Evolutionary conservation across 2,329 filamentous ascomycete species (phyloP), one percentile per base, ranked within the genome.

Genomic region (Pseudogymnoascus sp.): DNA sequence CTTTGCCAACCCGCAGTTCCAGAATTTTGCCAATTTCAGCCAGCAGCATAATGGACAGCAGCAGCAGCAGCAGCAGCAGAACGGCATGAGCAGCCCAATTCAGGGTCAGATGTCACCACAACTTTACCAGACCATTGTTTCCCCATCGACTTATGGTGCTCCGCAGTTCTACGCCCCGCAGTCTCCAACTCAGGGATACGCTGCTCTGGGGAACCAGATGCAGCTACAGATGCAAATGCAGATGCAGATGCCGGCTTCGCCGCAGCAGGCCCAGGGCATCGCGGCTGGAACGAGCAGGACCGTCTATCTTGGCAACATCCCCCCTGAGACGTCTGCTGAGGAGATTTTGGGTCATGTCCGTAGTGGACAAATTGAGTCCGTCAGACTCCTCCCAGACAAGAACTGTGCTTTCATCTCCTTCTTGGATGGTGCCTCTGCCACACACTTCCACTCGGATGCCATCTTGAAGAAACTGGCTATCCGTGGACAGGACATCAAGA

Each of bases 401-500:
- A 99, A 97, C 82, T 99, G 94, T 74, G 94, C 94, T 64, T 99
- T 99, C 82, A 97, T 99, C 74, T 99, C 94, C 6, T 99, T 99
- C 80, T 82, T 99, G 68, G 94, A 99, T 73, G 92, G 92, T 71
- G 96, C 92, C 79, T 97, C 94, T 31, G 94, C 94, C 63, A 97
- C 93, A 21, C 94, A 99, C 75, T 99, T 99, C 79, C 94, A 99
- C 81, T 99, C 94, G 18, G 94, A 99, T 82, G 94, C 94, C 69
- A 99, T 99, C 78, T 84, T 99, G 84, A 99, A 99, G 83, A 99
- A 97, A 83, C 85, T 99, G 74, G 92, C 92, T 71, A 96, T 99
- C 80, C 92, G 96, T 78, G 93, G 93, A 25, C 94, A 97, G 80
- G 94, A 99, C 75, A 97, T 99, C 81, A 99, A 99, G 82, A 92